Conservation (phyloP, 768 basidiomycete genomes). For the Flagelloscypha sp. region DNA sequence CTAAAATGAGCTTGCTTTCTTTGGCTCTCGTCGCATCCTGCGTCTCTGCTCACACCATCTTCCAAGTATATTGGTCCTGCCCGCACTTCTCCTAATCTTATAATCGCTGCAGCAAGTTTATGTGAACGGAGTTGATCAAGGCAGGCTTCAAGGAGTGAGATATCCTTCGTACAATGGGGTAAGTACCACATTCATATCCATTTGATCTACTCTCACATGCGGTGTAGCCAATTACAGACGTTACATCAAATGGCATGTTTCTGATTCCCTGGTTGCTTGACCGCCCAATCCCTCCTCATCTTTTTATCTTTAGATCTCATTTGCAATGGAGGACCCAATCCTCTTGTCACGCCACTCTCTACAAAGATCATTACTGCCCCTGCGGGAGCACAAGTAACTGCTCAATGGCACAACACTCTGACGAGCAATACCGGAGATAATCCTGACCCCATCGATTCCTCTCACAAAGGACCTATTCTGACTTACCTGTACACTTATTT, state of each 20-base stretch:
- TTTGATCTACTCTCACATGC: not conserved
- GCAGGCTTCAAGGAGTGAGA: conserved; percentile 33
- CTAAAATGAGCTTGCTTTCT: too few species aligned
- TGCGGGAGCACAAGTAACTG: conserved; percentile 44
- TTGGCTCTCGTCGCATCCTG: conserved; percentile 25
- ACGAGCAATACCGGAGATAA: conserved; percentile 26
- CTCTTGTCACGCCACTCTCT: conserved; percentile 40
- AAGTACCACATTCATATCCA: conserved; percentile 14
- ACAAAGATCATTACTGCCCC: conserved; percentile 37
- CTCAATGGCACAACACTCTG: conserved; percentile 37
- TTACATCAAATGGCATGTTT: conserved; percentile 39
- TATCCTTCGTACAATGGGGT: conserved; percentile 38
- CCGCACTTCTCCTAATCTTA: not conserved
- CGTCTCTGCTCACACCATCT: conserved; percentile 42
- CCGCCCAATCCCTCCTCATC: conserved; percentile 10
- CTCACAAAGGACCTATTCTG: conserved; percentile 46
- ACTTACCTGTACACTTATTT: conserved; percentile 35
- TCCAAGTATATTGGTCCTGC: conserved; percentile 29
- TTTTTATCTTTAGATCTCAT: too few species aligned
- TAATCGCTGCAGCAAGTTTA: conserved; percentile 29
- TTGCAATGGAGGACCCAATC: conserved; percentile 55
- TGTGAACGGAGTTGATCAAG: conserved; percentile 42
- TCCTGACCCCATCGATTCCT: conserved; percentile 40
- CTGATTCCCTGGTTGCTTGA: too few species aligned
- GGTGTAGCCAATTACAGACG: conserved; percentile 44